Evolutionary conservation across 345 rosid species (phyloP).

Genomic region (Bruguiera sexangula): DNA sequence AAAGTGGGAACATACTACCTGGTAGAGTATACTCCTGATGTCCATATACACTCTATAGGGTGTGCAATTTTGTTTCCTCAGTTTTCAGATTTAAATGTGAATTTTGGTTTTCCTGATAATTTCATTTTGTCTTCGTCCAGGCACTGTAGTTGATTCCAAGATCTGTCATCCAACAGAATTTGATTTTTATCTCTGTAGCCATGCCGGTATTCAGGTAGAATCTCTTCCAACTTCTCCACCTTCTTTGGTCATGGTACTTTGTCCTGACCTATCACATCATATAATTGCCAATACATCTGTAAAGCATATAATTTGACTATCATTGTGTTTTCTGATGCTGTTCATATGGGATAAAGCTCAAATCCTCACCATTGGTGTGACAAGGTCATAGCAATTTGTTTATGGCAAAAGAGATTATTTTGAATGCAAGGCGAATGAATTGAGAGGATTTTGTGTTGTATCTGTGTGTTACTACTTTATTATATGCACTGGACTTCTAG

Average conservation of each 20-base stretch:
- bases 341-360: neutral
- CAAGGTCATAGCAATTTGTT: neutral
- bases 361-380: neutral
- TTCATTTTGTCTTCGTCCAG: conserved; percentile 32
- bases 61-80: neutral
- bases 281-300: neutral
- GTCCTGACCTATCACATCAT: neutral
- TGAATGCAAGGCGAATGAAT: too few relatives aligned
- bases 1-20: conserved; percentile 90
- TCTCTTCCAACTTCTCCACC: neutral
- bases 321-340: neutral
- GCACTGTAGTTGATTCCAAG: conserved; percentile 90
- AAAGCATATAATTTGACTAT: neutral
- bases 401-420: too few relatives aligned
- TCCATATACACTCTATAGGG: neutral
- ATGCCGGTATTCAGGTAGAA: conserved; percentile 95
- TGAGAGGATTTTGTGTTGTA: too few relatives aligned
- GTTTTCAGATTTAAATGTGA: neutral
- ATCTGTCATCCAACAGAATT: conserved; percentile 98
- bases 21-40: conserved; percentile 37
- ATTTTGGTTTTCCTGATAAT: neutral
- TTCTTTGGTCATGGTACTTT: neutral
- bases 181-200: conserved; percentile 97
- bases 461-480: neutral
- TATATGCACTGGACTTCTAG: neutral